These are phyloP conservation scores for Amylocarpus encephaloides DNA, from an alignment of 2,329 filamentous ascomycete genomes.

Conservation along the genomic window DNA sequence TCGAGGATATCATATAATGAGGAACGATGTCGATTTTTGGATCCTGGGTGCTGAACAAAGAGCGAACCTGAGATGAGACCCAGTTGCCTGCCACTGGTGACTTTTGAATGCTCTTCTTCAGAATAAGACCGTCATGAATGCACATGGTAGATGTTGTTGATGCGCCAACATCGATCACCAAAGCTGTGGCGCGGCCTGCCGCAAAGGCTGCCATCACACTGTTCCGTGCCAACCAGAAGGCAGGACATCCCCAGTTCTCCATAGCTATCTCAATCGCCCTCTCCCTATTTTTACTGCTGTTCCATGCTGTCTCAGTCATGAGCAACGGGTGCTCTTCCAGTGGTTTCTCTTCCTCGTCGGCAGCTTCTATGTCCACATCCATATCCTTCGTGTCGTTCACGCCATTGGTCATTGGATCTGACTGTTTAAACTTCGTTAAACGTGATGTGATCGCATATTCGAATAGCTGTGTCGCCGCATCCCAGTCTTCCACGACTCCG, in stretches of 20 bases:
- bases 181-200: constrained; percentile 83
- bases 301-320: constrained; percentile 94
- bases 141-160: constrained; percentile 84
- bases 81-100: constrained; percentile 84
- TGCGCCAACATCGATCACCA: constrained; percentile 88
- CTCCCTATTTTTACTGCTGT: constrained; percentile 77
- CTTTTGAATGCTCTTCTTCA: constrained; percentile 82
- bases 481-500: constrained; percentile 93
- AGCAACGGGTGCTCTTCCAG: constrained; percentile 85
- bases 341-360: constrained; percentile 63
- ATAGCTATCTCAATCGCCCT: constrained; percentile 95
- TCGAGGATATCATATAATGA: constrained; percentile 81
- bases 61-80: constrained; percentile 81
- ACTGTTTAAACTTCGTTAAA: constrained; percentile 69
- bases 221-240: constrained; percentile 86
- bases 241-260: constrained; percentile 92
- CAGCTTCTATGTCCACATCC: constrained; percentile 52
- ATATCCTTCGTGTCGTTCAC: constrained; percentile 58
- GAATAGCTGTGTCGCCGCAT: constrained; percentile 82
- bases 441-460: constrained; percentile 86
- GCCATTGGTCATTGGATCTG: constrained; percentile 67
- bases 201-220: constrained; percentile 89
- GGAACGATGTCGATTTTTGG: constrained; percentile 69
- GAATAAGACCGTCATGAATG: constrained; percentile 87
- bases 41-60: constrained; percentile 66